Evolutionary conservation across 805 yeast genomes (phyloP).

Genomic region (Lipomyces japonicus): DNA sequence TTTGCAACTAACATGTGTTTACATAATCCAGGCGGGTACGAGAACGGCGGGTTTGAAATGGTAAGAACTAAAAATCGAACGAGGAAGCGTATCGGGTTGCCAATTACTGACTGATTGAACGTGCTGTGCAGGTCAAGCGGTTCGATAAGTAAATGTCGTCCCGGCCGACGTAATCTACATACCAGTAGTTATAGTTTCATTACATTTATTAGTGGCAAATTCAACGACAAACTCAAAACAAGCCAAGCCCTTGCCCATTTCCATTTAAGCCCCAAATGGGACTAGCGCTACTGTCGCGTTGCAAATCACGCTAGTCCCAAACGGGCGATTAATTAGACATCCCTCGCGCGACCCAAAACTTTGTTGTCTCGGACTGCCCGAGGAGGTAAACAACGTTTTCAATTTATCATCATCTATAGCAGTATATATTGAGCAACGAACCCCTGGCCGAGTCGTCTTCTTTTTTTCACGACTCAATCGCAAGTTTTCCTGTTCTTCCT

Average conservation of each 20-base stretch:
- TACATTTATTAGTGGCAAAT: too few species aligned
- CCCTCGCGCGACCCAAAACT: background rate
- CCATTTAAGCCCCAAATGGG: too few species aligned
- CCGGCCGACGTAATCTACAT: too few species aligned
- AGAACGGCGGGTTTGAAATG: constrained; percentile 26
- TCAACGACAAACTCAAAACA: too few species aligned
- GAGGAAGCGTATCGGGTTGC: background rate
- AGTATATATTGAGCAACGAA: too few species aligned
- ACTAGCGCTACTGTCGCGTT: too few species aligned
- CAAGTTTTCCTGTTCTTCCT: background rate
- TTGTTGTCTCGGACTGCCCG: too few species aligned
- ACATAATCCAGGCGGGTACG: constrained; percentile 18
- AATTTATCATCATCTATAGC: too few species aligned
- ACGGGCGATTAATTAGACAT: background rate
- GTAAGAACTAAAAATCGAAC: constrained; percentile 1
- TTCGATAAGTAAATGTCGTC: constrained; percentile 1
- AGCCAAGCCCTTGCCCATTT: too few species aligned
- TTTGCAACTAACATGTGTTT: background rate
- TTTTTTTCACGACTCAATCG: background rate
- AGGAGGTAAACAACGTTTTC: too few species aligned
- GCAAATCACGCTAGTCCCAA: background rate
- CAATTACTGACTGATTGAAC: background rate
- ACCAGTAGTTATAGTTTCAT: too few species aligned
- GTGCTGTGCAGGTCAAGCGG: background rate
- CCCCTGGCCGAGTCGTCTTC: too few species aligned